Evolutionary conservation across 306 rosid genomes (phyloP), one percentile per base, ranked within the genome.

Genomic region (Alnus glutinosa): DNA sequence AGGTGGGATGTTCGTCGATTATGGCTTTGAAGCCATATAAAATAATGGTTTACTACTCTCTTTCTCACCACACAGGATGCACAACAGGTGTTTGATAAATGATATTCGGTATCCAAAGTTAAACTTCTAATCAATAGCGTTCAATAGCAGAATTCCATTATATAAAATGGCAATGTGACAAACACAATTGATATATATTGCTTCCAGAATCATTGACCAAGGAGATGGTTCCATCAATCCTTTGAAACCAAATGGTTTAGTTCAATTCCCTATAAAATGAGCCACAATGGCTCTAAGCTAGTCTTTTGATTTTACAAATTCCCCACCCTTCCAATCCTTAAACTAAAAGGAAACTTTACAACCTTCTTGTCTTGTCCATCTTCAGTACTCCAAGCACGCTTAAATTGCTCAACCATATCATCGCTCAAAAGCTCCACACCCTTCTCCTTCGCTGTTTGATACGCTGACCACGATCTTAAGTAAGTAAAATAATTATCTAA

Each of bases 301-400:
- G 14, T 23, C 64, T n/a, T 57, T 19, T 19, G 7, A 32, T 23
- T 62, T 42, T 34, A 63, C 10, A 12, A 2, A 55, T 78, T 48
- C 49, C 90, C 83, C 0, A 83, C 89, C 79, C 69, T 87, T 39
- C 98, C 98, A 67, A 94, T 94, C 79, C 94, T 89, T n/a, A 92
- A 68, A 83, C 74, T 71, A 59, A 92, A 49, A 0, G 91, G 92
- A 84, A 77, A 89, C 63, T 74, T 89, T 0, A 84, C 97, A 50
- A 71, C 79, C 74, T 77, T 92, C 3, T 47, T 16, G 11, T 42
- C 84, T 44, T 62, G 18, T 12, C 76, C 82, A 76, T 81, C 90
- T 73, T 76, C 86, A 51, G 74, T 4, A 39, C 42, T 83, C 97
- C 98, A 94, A 82, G 87, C 91, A 75, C 47, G 8, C 82, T 77